phyloP scores from a whole-genome alignment of 140 eudicot genomes.

The Anethum foeniculum region DNA sequence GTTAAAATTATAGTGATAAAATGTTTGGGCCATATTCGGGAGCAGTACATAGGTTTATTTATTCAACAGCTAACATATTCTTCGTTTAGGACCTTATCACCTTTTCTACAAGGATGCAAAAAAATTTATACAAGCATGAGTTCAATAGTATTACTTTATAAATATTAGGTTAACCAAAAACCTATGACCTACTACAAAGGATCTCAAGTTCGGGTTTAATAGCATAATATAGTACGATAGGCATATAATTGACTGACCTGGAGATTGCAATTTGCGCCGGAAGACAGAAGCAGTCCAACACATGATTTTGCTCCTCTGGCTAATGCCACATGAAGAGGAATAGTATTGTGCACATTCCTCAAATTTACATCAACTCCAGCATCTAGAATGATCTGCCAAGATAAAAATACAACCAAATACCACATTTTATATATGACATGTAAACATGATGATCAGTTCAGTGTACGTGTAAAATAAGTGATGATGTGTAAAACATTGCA shows the following conservation, averaged over 20 bases:
- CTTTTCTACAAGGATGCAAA: background rate
- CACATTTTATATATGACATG: background rate
- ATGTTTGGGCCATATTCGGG: background rate
- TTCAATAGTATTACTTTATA: background rate
- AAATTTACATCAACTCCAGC: conserved; percentile 95
- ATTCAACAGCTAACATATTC: background rate
- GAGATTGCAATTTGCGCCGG: conserved; percentile 90
- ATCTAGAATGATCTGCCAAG: conserved; percentile 69
- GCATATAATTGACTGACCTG: conserved; percentile 42
- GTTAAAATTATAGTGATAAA: background rate
- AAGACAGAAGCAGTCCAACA: conserved; percentile 87
- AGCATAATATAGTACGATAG: background rate
- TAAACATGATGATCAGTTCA: no score
- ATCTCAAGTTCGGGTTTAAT: background rate
- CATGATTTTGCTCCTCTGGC: conserved; percentile 97
- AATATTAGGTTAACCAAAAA: background rate
- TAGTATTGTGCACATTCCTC: conserved; percentile 74
- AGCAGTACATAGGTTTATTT: background rate
- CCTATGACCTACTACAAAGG: background rate
- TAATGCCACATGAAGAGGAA: conserved; percentile 94
- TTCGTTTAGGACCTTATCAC: background rate
- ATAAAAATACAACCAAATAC: background rate
- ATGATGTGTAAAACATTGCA: no score
- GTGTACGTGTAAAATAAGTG: no score
- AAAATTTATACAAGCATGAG: background rate